Base-by-base conservation (phyloP, 2,329 filamentous ascomycete species). In the Pseudodiploospora longispora region DNA sequence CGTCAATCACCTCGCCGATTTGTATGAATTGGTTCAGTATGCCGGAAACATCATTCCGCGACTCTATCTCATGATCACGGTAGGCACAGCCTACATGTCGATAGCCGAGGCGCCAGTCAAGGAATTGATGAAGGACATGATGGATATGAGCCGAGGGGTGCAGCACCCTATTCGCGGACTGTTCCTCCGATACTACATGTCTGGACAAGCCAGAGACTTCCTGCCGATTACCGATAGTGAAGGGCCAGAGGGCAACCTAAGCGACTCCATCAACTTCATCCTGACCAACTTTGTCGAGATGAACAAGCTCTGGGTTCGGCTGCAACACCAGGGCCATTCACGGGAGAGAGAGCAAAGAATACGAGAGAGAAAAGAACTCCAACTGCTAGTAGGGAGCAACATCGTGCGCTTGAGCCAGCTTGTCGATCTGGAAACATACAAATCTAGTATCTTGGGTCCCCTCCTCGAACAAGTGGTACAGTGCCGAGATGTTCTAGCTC, bases 91-190 rank as follows among this genome's bases (percentile, higher is more conserved):
- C 40, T 98, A 98, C 72, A 98, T 98, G 93, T 84, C 87, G 28
- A 94, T 98, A 60, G 86, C 93, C 59, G 93, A 97, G 75, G 93
- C 94, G 47, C 93, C 93, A 1, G 93, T 98, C 55, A 98, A 98
- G 70, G 93, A 98, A 72, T 88, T 98, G 50, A 98, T 98, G 93
- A 98, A 98, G 69, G 93, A 98, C 66, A 98, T 98, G 93, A 98
- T 98, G 93, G 93, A 98, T 67, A 98, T 98, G 93, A 97, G 89
- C 67, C 80, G 93, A 51, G 93, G 93, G 45, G 90, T 98, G 27
- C 93, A 98, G 61, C 93, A 98, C 66, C 93, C 93, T 10, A 90
- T 96, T 50, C 87, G 93, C 46, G 93, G 93, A 12, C 74, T 98
- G 44, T 98, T 98, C 63, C 70, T 98, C 58, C 83, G 93, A 60